These are phyloP conservation scores for Metschnikowia cubensis DNA, from an alignment of 805 yeast species.

Conservation along the genomic window DNA sequence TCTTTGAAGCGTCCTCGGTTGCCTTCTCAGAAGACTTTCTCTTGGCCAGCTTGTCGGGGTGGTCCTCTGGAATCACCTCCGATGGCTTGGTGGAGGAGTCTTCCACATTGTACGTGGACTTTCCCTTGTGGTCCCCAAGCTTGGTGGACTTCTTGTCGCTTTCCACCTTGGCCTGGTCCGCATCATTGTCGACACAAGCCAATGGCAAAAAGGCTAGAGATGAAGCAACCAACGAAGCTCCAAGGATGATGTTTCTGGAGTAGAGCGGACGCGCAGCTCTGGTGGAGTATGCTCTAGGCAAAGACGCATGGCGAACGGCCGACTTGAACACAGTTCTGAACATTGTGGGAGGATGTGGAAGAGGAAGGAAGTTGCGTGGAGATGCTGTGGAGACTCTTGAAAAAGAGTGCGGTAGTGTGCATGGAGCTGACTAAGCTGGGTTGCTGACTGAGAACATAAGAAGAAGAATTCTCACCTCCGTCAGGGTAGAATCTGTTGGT, in stretches of 20 bases:
- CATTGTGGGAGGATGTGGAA: slow-evolving; percentile 6
- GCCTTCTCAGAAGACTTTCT: slow-evolving; percentile 7
- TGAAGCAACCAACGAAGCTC: slow-evolving; percentile 11
- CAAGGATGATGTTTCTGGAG: slow-evolving; percentile 2
- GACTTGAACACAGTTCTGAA: slow-evolving; percentile 15
- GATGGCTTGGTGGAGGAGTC: slow-evolving; percentile 6
- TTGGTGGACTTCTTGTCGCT: slow-evolving; percentile 7
- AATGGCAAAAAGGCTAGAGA: slow-evolving; percentile 7
- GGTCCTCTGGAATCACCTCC: slow-evolving; percentile 9
- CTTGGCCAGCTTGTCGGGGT: slow-evolving; percentile 9
- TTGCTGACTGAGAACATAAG: neutral
- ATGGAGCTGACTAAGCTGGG: slow-evolving; percentile 3
- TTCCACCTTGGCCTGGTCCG: slow-evolving; percentile 11
- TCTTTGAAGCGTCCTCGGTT: slow-evolving; percentile 3
- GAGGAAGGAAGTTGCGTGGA: neutral
- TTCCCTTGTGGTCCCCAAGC: slow-evolving; percentile 6
- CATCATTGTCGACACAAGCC: slow-evolving; percentile 13
- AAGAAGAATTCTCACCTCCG: no score
- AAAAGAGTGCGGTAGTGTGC: slow-evolving; percentile 5
- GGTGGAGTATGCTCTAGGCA: slow-evolving; percentile 11
- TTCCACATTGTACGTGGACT: slow-evolving; percentile 6
- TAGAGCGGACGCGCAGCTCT: slow-evolving; percentile 5
- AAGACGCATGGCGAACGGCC: slow-evolving; percentile 11
- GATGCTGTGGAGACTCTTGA: slow-evolving; percentile 1
- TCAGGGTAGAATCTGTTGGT: no score